phyloP scores from a whole-genome alignment of 2,329 filamentous ascomycete genomes.

The Monosporascus sp. region DNA sequence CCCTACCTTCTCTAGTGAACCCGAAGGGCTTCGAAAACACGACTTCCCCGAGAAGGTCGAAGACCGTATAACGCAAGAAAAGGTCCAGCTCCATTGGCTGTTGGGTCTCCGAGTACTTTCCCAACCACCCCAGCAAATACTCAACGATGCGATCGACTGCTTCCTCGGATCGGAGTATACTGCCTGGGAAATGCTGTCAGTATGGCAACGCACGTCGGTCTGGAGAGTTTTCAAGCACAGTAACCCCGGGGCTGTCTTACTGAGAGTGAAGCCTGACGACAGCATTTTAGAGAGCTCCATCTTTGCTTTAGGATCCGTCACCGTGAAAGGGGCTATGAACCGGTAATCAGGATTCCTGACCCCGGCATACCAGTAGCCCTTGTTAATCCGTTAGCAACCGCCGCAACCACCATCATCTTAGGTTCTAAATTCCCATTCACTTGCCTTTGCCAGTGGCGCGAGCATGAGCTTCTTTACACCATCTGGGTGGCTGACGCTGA shows the following conservation, averaged over 20 bases:
- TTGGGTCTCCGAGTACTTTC: slow-evolving; percentile 7
- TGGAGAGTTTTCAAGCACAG: neutral
- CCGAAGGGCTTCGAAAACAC: slow-evolving; percentile 26
- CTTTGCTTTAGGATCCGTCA: slow-evolving; percentile 30
- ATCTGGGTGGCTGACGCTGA: slow-evolving; percentile 37
- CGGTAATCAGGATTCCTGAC: slow-evolving; percentile 34
- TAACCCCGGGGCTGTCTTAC: neutral
- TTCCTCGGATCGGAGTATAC: slow-evolving; percentile 14
- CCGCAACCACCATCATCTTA: neutral
- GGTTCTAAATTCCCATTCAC: neutral
- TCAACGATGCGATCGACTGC: slow-evolving; percentile 12
- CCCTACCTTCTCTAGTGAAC: slow-evolving; percentile 22
- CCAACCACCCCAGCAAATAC: slow-evolving; percentile 14
- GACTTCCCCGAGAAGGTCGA: slow-evolving; percentile 28
- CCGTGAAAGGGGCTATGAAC: slow-evolving; percentile 35
- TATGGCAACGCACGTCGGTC: neutral
- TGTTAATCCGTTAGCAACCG: neutral
- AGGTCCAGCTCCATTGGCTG: slow-evolving; percentile 12
- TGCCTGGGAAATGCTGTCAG: slow-evolving; percentile 11
- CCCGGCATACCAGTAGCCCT: slow-evolving; percentile 29
- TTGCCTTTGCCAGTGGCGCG: slow-evolving; percentile 27
- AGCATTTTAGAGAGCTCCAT: slow-evolving; percentile 28
- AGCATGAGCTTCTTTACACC: slow-evolving; percentile 32
- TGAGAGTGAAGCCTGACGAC: slow-evolving; percentile 21
- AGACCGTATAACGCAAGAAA: slow-evolving; percentile 23